Conservation (phyloP, 805 yeast genomes). For the Metschnikowia lachancei region DNA sequence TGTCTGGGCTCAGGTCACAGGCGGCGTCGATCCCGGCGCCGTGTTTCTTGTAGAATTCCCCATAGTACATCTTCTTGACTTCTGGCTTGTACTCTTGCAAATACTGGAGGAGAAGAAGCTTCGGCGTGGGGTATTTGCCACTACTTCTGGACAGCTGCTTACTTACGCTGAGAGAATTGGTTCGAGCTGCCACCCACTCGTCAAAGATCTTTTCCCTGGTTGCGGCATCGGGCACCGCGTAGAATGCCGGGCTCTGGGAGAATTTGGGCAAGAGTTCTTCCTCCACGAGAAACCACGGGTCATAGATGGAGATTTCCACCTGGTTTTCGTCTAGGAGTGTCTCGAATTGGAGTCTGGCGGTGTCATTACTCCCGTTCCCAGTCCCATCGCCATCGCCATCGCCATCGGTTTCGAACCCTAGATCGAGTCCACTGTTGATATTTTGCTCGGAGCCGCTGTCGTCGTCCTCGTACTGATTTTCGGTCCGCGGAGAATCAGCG, state of each 20-base stretch:
- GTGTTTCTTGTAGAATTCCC: slow-evolving; percentile 27
- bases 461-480: background rate
- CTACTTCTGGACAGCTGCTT: no score
- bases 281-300: slow-evolving; percentile 39
- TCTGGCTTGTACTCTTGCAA: slow-evolving; percentile 33
- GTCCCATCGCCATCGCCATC: slow-evolving; percentile 8
- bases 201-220: slow-evolving; percentile 17
- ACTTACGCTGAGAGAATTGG: background rate
- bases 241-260: slow-evolving; percentile 29
- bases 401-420: slow-evolving; percentile 19
- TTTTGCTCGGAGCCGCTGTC: background rate
- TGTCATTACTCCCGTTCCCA: no score
- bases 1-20: slow-evolving; percentile 7
- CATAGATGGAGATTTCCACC: slow-evolving; percentile 29
- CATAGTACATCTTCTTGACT: slow-evolving; percentile 26
- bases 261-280: slow-evolving; percentile 34
- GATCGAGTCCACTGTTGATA: slow-evolving; percentile 15
- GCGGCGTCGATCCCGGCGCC: slow-evolving; percentile 9
- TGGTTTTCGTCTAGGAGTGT: slow-evolving; percentile 26
- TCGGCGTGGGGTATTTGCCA: slow-evolving; percentile 23
- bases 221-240: slow-evolving; percentile 20
- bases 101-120: slow-evolving; percentile 21
- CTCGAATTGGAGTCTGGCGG: slow-evolving; percentile 21
- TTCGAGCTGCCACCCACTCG: slow-evolving; percentile 12
- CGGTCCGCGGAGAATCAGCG: background rate